Conservation (phyloP, 495 filamentous ascomycete species). For the Alectoria sarmentosa region DNA sequence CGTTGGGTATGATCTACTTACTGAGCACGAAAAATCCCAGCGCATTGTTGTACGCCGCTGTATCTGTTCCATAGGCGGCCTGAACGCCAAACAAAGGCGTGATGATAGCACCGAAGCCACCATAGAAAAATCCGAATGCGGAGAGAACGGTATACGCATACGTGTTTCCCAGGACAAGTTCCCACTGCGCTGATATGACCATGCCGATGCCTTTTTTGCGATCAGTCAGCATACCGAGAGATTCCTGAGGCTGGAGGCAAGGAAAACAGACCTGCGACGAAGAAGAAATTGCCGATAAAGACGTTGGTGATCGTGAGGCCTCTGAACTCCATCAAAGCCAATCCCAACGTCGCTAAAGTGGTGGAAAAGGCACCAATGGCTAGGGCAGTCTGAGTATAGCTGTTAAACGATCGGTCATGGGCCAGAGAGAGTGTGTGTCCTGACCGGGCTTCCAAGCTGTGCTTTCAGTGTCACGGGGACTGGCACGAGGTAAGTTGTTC, state of each 20-base stretch:
- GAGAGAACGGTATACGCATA: conserved; percentile 46
- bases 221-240: not conserved
- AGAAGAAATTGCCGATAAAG: conserved; percentile 46
- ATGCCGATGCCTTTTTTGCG: conserved; percentile 35
- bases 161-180: conserved; percentile 41
- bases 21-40: conserved; percentile 40
- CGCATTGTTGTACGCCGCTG: conserved; percentile 39
- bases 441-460: conserved; percentile 30
- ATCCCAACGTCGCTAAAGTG: conserved; percentile 42
- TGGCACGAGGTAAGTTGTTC: conserved; percentile 22
- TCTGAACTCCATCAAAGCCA: conserved; percentile 46
- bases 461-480: conserved; percentile 32
- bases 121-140: conserved; percentile 45
- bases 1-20: not conserved
- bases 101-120: conserved; percentile 35
- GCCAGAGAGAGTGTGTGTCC: not conserved
- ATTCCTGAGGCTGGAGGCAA: not conserved
- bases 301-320: conserved; percentile 40
- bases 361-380: conserved; percentile 46
- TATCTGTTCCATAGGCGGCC: conserved; percentile 34
- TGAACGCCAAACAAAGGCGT: conserved; percentile 38
- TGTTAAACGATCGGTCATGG: not conserved
- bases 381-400: conserved; percentile 32
- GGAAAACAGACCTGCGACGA: conserved; percentile 28
- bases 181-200: conserved; percentile 46